Conservation (phyloP, 768 basidiomycete species). For the Sporobolomyces phaffii region DNA sequence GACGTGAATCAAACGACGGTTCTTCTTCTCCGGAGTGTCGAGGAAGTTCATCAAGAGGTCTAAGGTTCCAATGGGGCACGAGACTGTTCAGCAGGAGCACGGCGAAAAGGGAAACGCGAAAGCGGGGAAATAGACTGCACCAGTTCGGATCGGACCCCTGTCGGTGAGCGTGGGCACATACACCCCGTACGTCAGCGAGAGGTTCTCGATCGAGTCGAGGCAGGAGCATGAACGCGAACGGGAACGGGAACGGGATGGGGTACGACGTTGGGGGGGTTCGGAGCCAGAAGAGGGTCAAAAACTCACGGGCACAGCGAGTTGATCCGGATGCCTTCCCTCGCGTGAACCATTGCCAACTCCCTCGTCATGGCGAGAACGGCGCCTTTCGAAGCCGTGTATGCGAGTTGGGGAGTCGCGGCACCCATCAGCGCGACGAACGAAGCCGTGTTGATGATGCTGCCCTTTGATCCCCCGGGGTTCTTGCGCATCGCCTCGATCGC, state of each 20-base stretch:
- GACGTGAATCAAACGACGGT: conserved; percentile 61
- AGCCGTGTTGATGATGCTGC: conserved; percentile 93
- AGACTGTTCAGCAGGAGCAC: not conserved
- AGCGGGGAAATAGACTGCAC: conserved; percentile 51
- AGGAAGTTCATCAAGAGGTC: conserved; percentile 98
- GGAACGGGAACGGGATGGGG: not conserved
- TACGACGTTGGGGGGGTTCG: no score
- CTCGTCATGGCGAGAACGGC: conserved; percentile 98
- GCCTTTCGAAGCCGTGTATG: conserved; percentile 97
- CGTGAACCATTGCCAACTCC: conserved; percentile 96
- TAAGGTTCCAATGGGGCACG: conserved; percentile 46
- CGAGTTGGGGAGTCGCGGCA: conserved; percentile 96
- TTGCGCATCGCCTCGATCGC: conserved; percentile 93
- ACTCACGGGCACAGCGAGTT: conserved; percentile 80
- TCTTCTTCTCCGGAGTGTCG: conserved; percentile 87
- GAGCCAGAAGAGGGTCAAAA: no score
- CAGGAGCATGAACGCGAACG: not conserved
- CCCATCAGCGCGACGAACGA: conserved; percentile 94
- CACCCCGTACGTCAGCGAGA: no score
- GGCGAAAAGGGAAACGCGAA: not conserved
- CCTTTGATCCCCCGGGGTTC: conserved; percentile 71
- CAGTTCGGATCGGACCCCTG: conserved; percentile 91
- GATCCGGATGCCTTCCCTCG: conserved; percentile 89
- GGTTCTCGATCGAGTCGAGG: not conserved
- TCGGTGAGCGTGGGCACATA: not conserved